Base-by-base conservation (phyloP, 176 grass and related monocot genomes). In the Chloris gayana region DNA sequence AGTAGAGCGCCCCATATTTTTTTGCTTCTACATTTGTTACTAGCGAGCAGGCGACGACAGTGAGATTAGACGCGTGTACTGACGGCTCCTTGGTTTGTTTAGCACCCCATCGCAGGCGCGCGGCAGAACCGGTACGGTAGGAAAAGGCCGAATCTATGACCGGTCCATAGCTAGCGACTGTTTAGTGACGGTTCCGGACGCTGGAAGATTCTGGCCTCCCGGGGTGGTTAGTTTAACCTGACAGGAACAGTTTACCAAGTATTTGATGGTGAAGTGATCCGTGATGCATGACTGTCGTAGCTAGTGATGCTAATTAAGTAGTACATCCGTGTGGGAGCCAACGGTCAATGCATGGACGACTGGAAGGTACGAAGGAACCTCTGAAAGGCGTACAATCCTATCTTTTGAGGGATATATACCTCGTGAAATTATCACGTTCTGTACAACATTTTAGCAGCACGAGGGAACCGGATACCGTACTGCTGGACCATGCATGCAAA, bases 21-120 rank as follows among this genome's bases (percentile, higher is more conserved):
- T 35, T 50, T 72, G 24, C 19, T 72, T n/a, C 17, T 12, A 18
- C 22, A 17, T 59, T 38, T 33, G 30, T 65, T 25, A 32, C 41
- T 8, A 51, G 8, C 15, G 7, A 19, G 44, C 1, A 12, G 39
- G 60, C 19, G 27, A 1, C 27, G 34, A 29, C 61, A 12, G 1
- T 6, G 10, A 42, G 85, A 77, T 72, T 82, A 77, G 38, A 62
- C 38, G 42, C 17, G 30, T 34, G 21, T 31, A 33, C 46, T 51
- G 31, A 37, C 31, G 39, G 6, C 80, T 30, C 12, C 80, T 45
- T 51, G 17, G 72, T 74, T 57, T 67, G 34, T 42, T 75, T 37
- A 83, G 25, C 71, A 54, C 60, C 71, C 29, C 32, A 26, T 21
- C 42, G 21, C 6, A 19, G 1, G n/a, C n/a, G n/a, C 47, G 15